Evolutionary conservation across 164 flowering plant species (phyloP).

Genomic region (Chimonanthus salicifolius): DNA sequence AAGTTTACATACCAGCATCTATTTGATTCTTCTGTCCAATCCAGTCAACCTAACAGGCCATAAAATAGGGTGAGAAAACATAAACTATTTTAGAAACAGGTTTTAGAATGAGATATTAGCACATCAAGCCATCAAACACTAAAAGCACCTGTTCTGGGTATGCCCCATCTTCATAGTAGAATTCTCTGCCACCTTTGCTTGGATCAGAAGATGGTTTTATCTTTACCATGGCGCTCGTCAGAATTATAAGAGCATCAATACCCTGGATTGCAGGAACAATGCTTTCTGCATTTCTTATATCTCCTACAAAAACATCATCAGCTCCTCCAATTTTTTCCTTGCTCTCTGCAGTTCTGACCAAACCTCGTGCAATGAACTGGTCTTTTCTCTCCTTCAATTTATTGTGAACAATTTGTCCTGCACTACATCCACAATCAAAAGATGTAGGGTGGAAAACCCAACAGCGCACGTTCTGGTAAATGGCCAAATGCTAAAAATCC

Average conservation of each 20-base stretch:
- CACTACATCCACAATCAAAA: slow-evolving; percentile 8
- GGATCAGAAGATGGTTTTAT: slow-evolving; percentile 97
- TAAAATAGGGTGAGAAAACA: background rate
- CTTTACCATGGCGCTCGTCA: slow-evolving; percentile 85
- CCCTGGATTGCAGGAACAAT: slow-evolving; percentile 73
- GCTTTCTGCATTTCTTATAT: slow-evolving; percentile 59
- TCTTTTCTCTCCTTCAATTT: slow-evolving; percentile 78
- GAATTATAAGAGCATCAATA: slow-evolving; percentile 76
- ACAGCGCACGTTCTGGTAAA: background rate
- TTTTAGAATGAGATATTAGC: too few relatives aligned
- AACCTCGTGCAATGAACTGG: slow-evolving; percentile 63
- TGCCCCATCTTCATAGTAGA: slow-evolving; percentile 82
- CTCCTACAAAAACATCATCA: slow-evolving; percentile 86
- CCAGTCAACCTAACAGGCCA: slow-evolving; percentile 79
- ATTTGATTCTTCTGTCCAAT: slow-evolving; percentile 98
- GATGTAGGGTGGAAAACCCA: background rate
- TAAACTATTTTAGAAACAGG: background rate
- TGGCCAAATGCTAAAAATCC: background rate
- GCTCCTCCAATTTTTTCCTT: slow-evolving; percentile 82
- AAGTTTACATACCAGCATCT: slow-evolving; percentile 64
- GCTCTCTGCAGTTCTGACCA: slow-evolving; percentile 85
- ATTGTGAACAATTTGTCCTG: slow-evolving; percentile 85
- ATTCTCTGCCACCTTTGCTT: slow-evolving; percentile 75
- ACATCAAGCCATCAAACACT: background rate
- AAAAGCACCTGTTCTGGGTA: slow-evolving; percentile 79